Conservation (phyloP, 139 green algal genomes). For the Chlorella sp. region DNA sequence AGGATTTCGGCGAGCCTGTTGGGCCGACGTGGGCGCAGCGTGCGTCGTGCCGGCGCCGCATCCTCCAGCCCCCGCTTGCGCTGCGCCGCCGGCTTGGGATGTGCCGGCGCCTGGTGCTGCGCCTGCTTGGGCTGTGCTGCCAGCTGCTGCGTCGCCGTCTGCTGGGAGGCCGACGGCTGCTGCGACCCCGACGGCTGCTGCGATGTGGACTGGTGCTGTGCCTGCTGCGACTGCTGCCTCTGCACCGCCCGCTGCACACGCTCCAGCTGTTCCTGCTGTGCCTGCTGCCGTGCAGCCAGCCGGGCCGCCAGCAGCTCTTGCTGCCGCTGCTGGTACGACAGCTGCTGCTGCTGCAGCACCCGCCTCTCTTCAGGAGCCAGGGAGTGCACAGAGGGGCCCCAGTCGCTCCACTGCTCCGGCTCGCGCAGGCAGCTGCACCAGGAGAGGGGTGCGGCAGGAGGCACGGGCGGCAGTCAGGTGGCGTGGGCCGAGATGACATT, state of each 20-base stretch:
- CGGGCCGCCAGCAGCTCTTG: background rate
- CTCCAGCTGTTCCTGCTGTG: background rate
- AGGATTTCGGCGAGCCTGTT: background rate
- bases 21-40: background rate
- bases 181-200: background rate
- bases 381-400: background rate
- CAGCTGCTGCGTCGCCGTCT: background rate
- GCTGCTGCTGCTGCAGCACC: conserved; percentile 28
- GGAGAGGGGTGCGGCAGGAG: background rate
- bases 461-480: too few species aligned
- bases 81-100: background rate
- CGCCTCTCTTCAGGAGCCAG: background rate
- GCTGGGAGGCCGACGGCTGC: background rate
- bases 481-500: background rate
- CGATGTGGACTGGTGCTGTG: background rate
- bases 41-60: background rate
- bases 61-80: background rate
- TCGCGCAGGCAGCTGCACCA: conserved; percentile 20
- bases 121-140: conserved; percentile 8
- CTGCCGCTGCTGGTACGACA: background rate
- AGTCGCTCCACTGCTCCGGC: conserved; percentile 14
- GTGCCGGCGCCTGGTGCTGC: background rate
- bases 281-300: conserved; percentile 2
- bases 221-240: background rate
- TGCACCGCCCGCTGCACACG: background rate